Evolutionary conservation across 345 rosid genomes (phyloP).

Genomic region (Dipteronia dyeriana): DNA sequence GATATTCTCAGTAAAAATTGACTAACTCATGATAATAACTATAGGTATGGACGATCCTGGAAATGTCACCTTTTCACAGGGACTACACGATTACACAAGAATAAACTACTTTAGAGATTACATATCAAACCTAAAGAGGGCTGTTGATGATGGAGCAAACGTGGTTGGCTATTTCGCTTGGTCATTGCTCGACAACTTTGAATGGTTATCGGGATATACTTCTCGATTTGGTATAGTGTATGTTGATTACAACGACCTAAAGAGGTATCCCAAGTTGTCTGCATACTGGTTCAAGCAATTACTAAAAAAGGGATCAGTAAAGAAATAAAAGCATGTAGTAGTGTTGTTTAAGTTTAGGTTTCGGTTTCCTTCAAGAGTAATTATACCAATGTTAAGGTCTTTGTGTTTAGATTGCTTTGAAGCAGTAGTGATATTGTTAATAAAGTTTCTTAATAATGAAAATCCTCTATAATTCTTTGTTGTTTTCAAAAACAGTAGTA

Average conservation of each 20-base stretch:
- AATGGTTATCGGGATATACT: constrained; percentile 61
- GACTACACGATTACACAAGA: constrained; percentile 48
- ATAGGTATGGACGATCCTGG: constrained; percentile 71
- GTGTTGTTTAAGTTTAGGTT: not conserved
- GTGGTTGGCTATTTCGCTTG: constrained; percentile 64
- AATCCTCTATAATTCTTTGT: too few species aligned
- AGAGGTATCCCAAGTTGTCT: constrained; percentile 60
- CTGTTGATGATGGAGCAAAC: constrained; percentile 57
- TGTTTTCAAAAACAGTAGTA: too few species aligned
- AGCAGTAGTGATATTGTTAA: too few species aligned
- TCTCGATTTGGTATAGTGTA: constrained; percentile 60
- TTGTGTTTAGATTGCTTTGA: not conserved
- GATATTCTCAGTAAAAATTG: not conserved
- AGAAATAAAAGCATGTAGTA: not conserved
- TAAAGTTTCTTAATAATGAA: too few species aligned
- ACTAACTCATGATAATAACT: too few species aligned
- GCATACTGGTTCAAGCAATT: constrained; percentile 62
- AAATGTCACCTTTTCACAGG: constrained; percentile 33
- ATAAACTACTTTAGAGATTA: constrained; percentile 47
- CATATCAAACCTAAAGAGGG: constrained; percentile 47
- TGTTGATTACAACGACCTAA: constrained; percentile 43
- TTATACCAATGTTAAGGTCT: not conserved
- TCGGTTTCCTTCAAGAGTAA: not conserved
- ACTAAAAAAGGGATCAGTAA: constrained; percentile 25
- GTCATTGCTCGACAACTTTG: constrained; percentile 70